These are phyloP conservation scores for Wickerhamiella sergipiensis DNA, from an alignment of 805 yeast genomes.

Conservation along the genomic window DNA sequence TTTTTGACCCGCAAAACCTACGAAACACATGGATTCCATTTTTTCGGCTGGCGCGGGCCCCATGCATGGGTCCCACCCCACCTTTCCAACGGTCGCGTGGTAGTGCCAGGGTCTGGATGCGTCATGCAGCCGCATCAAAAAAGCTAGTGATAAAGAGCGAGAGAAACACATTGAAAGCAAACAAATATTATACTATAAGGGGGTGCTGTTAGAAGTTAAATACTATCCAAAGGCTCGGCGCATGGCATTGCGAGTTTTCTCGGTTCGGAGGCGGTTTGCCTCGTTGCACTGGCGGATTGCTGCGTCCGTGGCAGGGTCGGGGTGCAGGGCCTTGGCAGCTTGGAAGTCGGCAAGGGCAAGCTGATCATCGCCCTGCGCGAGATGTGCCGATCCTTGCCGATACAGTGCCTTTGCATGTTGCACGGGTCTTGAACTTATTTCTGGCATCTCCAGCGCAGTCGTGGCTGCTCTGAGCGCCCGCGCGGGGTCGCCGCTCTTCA, in stretches of 20 bases:
- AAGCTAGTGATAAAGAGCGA: background rate
- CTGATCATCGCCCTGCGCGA: slow-evolving; percentile 50
- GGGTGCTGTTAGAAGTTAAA: too few species aligned
- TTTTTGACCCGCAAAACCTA: background rate
- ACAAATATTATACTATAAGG: too few species aligned
- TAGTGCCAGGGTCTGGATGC: background rate
- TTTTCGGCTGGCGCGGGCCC: background rate
- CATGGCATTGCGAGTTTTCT: background rate
- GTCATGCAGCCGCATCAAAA: background rate
- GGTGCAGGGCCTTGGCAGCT: slow-evolving; percentile 32
- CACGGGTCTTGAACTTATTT: slow-evolving; percentile 35
- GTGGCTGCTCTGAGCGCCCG: slow-evolving; percentile 46
- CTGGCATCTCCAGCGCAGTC: slow-evolving; percentile 48
- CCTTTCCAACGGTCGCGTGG: background rate
- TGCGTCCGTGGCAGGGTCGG: slow-evolving; percentile 8
- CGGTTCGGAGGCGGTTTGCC: background rate
- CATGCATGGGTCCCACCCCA: background rate
- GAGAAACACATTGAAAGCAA: too few species aligned
- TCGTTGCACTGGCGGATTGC: slow-evolving; percentile 8
- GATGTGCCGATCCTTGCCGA: slow-evolving; percentile 66
- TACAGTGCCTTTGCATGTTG: slow-evolving; percentile 72
- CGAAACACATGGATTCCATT: background rate
- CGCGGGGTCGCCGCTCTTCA: slow-evolving; percentile 43
- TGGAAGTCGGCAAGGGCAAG: slow-evolving; percentile 52
- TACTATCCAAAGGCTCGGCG: background rate